Conservation (phyloP, 495 filamentous ascomycete genomes). For the Penicillium maclennaniae region DNA sequence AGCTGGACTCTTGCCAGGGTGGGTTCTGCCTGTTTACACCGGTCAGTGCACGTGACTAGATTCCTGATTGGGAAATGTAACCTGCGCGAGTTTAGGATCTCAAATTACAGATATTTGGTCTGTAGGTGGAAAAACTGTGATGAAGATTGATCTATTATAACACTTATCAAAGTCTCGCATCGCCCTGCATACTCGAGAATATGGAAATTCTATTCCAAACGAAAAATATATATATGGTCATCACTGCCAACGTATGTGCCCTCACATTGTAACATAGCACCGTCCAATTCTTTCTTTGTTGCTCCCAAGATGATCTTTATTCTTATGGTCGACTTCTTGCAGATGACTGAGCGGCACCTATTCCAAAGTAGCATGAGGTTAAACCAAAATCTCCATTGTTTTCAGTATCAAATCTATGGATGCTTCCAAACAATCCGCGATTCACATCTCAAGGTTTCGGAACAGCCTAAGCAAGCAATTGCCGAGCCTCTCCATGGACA, state of each 20-base stretch:
- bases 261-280: too few relatives aligned
- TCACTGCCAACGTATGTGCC: too few relatives aligned
- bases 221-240: too few relatives aligned
- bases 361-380: neutral
- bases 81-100: neutral
- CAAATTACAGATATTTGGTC: neutral
- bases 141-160: too few relatives aligned
- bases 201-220: too few relatives aligned
- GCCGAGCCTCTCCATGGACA: slow-evolving; percentile 21
- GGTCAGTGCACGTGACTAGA: slow-evolving; percentile 7
- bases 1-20: slow-evolving; percentile 2
- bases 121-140: neutral
- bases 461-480: slow-evolving; percentile 14
- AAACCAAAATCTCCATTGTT: neutral
- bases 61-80: neutral
- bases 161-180: too few relatives aligned
- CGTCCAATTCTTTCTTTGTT: too few relatives aligned
- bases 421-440: slow-evolving; percentile 1
- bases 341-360: too few relatives aligned
- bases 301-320: too few relatives aligned
- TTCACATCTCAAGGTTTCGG: neutral
- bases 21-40: slow-evolving; percentile 4
- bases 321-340: too few relatives aligned
- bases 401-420: neutral
- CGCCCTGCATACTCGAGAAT: too few relatives aligned